phyloP scores from a whole-genome alignment of 345 rosid species.

The Hibiscus mutabilis region DNA sequence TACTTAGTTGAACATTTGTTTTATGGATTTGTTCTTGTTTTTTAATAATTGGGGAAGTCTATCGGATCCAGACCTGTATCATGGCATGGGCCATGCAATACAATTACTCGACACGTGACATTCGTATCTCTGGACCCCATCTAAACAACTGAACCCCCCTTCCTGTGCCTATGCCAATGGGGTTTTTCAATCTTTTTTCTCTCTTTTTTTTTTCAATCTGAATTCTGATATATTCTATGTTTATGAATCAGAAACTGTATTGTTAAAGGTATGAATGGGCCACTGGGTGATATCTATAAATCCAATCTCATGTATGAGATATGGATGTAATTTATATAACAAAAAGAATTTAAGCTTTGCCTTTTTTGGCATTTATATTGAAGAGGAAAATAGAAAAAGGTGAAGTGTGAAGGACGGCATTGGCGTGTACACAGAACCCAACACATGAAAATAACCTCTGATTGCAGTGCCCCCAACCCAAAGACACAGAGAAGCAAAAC shows the following conservation, averaged over 20 bases:
- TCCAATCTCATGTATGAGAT: too few relatives aligned
- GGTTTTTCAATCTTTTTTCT: too few relatives aligned
- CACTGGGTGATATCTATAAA: too few relatives aligned
- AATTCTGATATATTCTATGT: too few relatives aligned
- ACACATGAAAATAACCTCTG: slow-evolving; percentile 19
- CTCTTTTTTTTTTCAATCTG: too few relatives aligned
- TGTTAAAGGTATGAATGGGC: neutral
- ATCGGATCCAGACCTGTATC: slow-evolving; percentile 19
- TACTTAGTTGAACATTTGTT: neutral
- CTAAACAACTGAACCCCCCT: neutral
- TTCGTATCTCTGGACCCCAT: slow-evolving; percentile 10
- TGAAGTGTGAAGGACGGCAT: slow-evolving; percentile 3
- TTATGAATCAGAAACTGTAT: too few relatives aligned
- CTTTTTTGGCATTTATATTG: neutral
- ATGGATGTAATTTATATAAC: neutral
- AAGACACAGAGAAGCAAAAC: slow-evolving; percentile 10
- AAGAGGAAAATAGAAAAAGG: neutral
- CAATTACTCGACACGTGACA: slow-evolving; percentile 43
- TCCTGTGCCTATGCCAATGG: neutral
- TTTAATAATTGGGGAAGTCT: neutral
- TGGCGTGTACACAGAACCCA: slow-evolving; percentile 4
- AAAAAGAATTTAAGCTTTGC: neutral
- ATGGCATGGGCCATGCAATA: slow-evolving; percentile 39
- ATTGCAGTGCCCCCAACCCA: slow-evolving; percentile 10
- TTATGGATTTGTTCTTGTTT: neutral